Evolutionary conservation across 2,329 filamentous ascomycete species (phyloP), one percentile per base, ranked within the genome.

Genomic region (Alternaria gaisen): DNA sequence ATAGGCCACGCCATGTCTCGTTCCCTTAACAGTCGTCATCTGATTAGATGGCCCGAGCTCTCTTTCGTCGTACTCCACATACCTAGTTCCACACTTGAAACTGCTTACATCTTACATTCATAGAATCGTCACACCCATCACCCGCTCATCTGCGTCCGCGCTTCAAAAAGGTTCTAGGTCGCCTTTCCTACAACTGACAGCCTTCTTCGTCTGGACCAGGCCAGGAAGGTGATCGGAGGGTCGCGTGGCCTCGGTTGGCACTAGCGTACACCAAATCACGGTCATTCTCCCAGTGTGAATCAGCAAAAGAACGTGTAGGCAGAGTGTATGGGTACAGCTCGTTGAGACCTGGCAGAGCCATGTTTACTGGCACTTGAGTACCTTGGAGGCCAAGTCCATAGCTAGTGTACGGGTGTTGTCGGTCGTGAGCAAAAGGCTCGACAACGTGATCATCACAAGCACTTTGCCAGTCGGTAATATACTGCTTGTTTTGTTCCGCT

Each of bases 401-500:
- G 20, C 43, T 22, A 24, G 52, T 53, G 10, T 54, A 41, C 30
- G 41, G 51, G 14, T 56, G 34, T 10, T 56, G 48, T 7, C 41
- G 48, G 41, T 28, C 56, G 16, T 55, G 36, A 28, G 34, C 14
- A 18, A 54, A 22, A 20, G 28, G 46, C 30, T 41, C 44, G 30
- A 48, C 30, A 18, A 22, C 12, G 7, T 36, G 18, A 11, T 11
- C 34, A 36, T 28, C 18, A 12, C 51, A 56, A 24, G 43, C 4
- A 10, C 48, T 28, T 30, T 46, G 46, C 61, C 60, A 62, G 16
- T 53, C 26, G 11, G 44, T 26, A 4, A 46, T 8, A 18, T 60
- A 53, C 42, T 66, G 64, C n/a, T 43, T 48, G 22, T 38, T 50
- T n/a, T 46, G 32, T 47, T 71, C 71, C 7, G 56, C 53, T n/a